Base-by-base conservation (phyloP, 1,284 basidiomycete species). In the Cutaneotrichosporon dermatis region DNA sequence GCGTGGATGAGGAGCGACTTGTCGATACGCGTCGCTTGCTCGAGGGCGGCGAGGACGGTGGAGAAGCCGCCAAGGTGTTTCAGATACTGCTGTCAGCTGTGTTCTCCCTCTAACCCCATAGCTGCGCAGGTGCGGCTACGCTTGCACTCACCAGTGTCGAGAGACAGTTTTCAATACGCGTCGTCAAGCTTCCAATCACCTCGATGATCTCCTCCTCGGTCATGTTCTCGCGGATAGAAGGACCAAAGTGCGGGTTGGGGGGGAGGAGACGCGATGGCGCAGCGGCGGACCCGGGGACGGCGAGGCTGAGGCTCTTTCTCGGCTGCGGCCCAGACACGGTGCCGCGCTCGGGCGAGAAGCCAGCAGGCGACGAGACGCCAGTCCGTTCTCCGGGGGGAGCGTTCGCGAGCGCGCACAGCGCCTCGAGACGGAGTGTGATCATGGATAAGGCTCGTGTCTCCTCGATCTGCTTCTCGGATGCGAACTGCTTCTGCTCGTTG, bases 371-470 rank as follows among this genome's bases (percentile, higher is more conserved):
- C 4, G 52, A 45, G 16, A 55, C 34, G 33, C 54, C 51, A n/a
- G 55, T 54, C 34, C 58, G 55, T 33, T 60, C 62, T 4, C 56
- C 36, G 12, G 37, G 2, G 34, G 48, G 40, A 3, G n/a, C 12
- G 37, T 54, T 42, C 15, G 85, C 83, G 0, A 80, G 80, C 6
- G 86, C 83, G 7, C 89, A 85, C 11, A 95, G 82, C 2, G 88
- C 85, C 79, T 98, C 93, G 50, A 96, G 82, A 9, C 93, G 86
- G 40, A 96, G 79, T 68, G 88, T 88, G 13, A 97, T 76, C 65
- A 85, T 74, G 1, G 86, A 87, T 48, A 99, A 80, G 63, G 89
- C 84, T 54, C 85, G 84, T 70, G 95, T 86, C 72, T 92, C 89
- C 33, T 85, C 83, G 41, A 91, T 84, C 72, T 89, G 86, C 63